phyloP scores from a whole-genome alignment of 305 asterid species.

The Solanum hybrid region DNA sequence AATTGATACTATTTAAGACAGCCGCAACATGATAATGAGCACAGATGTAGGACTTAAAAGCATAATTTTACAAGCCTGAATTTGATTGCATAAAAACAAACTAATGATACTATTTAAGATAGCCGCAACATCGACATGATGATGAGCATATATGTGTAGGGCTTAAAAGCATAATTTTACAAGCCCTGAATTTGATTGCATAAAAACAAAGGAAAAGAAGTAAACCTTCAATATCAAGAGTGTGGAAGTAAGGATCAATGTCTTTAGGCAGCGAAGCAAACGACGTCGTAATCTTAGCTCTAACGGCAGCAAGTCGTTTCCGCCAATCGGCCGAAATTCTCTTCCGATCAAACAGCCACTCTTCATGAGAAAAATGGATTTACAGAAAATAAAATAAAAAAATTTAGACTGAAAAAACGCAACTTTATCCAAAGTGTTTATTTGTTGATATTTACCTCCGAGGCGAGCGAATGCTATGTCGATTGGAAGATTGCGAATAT shows the following conservation, averaged over 20 bases:
- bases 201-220: background rate
- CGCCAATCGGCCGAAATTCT: slow-evolving; percentile 86
- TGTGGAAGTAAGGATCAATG: slow-evolving; percentile 65
- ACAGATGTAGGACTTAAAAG: background rate
- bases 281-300: slow-evolving; percentile 68
- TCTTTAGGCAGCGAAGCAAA: slow-evolving; percentile 83
- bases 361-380: slow-evolving; percentile 19
- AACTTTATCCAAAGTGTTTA: background rate
- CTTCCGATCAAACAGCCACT: slow-evolving; percentile 97
- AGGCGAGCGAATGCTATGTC: slow-evolving; percentile 92
- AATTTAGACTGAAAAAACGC: background rate
- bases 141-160: background rate
- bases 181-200: background rate
- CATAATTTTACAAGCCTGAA: background rate
- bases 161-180: background rate
- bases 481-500: slow-evolving; percentile 77
- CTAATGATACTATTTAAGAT: background rate
- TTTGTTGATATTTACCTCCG: slow-evolving; percentile 45
- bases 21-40: background rate
- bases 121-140: background rate
- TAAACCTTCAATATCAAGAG: slow-evolving; percentile 79
- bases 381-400: background rate
- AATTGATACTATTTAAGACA: background rate
- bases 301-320: slow-evolving; percentile 72
- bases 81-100: background rate